Percentiles rank a stretch among this genome's conserved stretches.
Evolutionary conservation across 495 filamentous ascomycete genomes (phyloP).

Genomic region (Lasiosphaeria ovina): DNA sequence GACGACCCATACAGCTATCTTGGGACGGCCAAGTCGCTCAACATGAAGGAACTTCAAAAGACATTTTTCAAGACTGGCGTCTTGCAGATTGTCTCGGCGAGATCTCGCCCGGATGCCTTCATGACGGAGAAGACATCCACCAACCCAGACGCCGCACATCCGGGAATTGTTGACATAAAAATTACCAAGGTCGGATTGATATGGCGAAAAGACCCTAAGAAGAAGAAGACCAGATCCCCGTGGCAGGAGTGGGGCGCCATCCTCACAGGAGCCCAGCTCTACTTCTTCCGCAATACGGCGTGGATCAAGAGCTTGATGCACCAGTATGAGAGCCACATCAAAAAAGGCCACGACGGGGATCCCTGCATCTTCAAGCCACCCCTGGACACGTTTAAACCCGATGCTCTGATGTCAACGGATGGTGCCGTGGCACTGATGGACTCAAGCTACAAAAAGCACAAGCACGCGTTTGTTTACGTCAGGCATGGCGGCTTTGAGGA

Average conservation of each 20-base stretch:
- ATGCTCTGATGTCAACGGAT: slow-evolving; percentile 86
- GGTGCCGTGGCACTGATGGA: slow-evolving; percentile 88
- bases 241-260: slow-evolving; percentile 99
- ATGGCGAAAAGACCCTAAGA: slow-evolving; percentile 94
- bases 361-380: slow-evolving; percentile 88
- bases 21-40: slow-evolving; percentile 68
- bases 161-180: slow-evolving; percentile 94
- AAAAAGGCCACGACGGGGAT: slow-evolving; percentile 59
- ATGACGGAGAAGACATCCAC: slow-evolving; percentile 78
- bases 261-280: slow-evolving; percentile 89
- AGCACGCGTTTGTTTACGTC: slow-evolving; percentile 89
- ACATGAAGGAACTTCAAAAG: slow-evolving; percentile 74
- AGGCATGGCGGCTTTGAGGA: slow-evolving; percentile 89
- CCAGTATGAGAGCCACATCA: slow-evolving; percentile 78
- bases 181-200: slow-evolving; percentile 93
- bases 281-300: slow-evolving; percentile 87
- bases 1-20: slow-evolving; percentile 91
- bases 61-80: slow-evolving; percentile 88
- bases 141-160: slow-evolving; percentile 83
- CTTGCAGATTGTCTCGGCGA: slow-evolving; percentile 87
- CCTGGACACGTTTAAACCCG: slow-evolving; percentile 86
- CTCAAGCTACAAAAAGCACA: slow-evolving; percentile 88
- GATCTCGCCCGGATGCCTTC: slow-evolving; percentile 93
- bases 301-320: slow-evolving; percentile 92
- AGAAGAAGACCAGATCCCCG: slow-evolving; percentile 89